phyloP scores from a whole-genome alignment of 2,329 filamentous ascomycete genomes.

The Calonectria crousiana region DNA sequence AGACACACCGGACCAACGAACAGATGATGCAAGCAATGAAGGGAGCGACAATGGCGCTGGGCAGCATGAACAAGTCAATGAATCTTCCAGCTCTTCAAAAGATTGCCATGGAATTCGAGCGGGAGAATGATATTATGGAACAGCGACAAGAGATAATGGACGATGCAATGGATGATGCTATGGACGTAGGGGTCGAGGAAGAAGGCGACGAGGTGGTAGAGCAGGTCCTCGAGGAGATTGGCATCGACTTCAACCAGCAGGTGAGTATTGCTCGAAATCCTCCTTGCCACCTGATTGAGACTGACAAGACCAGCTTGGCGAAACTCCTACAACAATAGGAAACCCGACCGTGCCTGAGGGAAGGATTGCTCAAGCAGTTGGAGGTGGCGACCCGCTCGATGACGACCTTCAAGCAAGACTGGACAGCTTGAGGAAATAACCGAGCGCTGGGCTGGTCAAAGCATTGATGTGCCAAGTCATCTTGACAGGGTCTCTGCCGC shows the following conservation, averaged over 20 bases:
- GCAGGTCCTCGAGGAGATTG: conserved; percentile 96
- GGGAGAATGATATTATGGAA: conserved; percentile 99
- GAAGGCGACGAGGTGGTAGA: conserved; percentile 98
- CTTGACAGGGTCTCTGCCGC: background rate
- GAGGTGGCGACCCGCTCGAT: conserved; percentile 75
- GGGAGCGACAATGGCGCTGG: conserved; percentile 90
- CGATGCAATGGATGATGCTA: conserved; percentile 97
- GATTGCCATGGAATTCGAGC: conserved; percentile 99
- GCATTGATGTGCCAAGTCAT: background rate
- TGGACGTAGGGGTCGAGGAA: conserved; percentile 89
- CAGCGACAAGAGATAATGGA: conserved; percentile 99
- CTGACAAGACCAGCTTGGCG: conserved; percentile 76
- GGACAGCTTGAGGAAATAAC: conserved; percentile 80
- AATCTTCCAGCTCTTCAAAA: conserved; percentile 94
- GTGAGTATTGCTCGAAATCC: conserved; percentile 66
- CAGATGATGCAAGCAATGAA: conserved; percentile 99
- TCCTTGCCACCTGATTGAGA: conserved; percentile 41
- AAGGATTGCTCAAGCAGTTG: conserved; percentile 88
- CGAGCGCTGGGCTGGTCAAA: background rate
- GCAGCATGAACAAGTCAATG: conserved; percentile 98
- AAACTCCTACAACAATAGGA: conserved; percentile 88
- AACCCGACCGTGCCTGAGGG: conserved; percentile 78
- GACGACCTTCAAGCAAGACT: conserved; percentile 95
- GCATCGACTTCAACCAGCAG: conserved; percentile 89
- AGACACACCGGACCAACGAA: conserved; percentile 98